These are phyloP conservation scores for Lasiosphaeria miniovina DNA, from an alignment of 495 filamentous ascomycete species.

Conservation along the genomic window DNA sequence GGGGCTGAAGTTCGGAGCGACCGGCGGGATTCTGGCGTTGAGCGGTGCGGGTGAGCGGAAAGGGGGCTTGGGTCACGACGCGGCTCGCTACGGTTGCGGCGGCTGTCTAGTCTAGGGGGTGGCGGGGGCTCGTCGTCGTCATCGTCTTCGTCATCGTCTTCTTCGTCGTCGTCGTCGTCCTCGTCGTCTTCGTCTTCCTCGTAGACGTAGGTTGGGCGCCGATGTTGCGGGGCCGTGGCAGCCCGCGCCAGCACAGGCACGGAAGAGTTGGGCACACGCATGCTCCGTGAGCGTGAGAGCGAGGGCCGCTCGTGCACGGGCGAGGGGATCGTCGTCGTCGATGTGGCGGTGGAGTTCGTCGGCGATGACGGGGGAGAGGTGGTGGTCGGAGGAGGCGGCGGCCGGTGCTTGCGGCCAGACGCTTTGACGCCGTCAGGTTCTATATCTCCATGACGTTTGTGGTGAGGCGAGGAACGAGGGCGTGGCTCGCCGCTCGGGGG, in stretches of 20 bases:
- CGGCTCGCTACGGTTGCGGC: conserved; percentile 33
- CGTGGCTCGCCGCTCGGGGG: conserved; percentile 29
- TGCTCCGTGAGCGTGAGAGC: conserved; percentile 16
- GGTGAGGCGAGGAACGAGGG: conserved; percentile 42
- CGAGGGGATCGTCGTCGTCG: conserved; percentile 11
- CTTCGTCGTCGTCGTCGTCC: conserved; percentile 27
- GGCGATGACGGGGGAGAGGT: conserved; percentile 21
- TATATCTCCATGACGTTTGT: conserved; percentile 34
- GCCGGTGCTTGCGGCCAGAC: conserved; percentile 17
- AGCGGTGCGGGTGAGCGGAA: conserved; percentile 38
- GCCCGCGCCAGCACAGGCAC: conserved; percentile 19
- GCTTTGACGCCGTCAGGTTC: conserved; percentile 27
- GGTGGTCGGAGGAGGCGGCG: conserved; percentile 4
- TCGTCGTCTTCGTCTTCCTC: conserved; percentile 25
- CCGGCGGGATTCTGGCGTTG: conserved; percentile 38
- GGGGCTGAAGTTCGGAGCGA: conserved; percentile 38
- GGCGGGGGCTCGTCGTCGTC: conserved; percentile 21
- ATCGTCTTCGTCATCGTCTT: conserved; percentile 25
- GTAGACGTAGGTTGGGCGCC: conserved; percentile 27
- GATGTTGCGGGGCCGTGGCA: conserved; percentile 21
- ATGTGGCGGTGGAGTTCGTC: conserved; percentile 16
- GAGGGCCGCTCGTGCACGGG: conserved; percentile 3
- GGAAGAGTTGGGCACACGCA: conserved; percentile 30
- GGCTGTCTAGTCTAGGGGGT: conserved; percentile 27
- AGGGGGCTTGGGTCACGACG: conserved; percentile 38